These are phyloP conservation scores for Climacium dendroides DNA, from an alignment of 225 moss, liverwort and hornwort genomes.

Conservation along the genomic window DNA sequence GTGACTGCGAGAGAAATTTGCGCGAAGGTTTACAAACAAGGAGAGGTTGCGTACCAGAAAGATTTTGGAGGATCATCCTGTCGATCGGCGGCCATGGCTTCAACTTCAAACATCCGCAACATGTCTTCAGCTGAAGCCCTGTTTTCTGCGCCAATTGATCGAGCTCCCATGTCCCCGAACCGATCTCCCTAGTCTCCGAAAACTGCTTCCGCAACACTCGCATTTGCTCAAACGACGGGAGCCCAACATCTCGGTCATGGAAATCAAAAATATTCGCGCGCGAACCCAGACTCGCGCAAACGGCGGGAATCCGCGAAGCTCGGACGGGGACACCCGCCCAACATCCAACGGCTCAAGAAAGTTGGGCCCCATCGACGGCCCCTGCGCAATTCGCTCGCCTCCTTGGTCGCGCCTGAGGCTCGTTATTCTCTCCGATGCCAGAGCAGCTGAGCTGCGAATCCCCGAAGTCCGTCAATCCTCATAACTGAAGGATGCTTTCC, in stretches of 20 bases:
- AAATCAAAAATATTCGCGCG: neutral
- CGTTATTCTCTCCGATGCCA: neutral
- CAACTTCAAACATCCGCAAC: neutral
- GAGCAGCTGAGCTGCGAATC: neutral
- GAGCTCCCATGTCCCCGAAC: too few relatives aligned
- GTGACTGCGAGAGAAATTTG: neutral
- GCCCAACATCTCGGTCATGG: neutral
- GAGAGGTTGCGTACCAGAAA: neutral
- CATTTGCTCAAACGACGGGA: neutral
- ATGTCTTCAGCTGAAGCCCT: neutral
- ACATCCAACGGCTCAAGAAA: neutral
- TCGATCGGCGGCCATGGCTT: neutral
- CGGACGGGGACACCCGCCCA: neutral
- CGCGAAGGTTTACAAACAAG: neutral
- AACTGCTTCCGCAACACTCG: neutral
- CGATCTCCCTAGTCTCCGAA: neutral
- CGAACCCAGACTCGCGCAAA: too few relatives aligned
- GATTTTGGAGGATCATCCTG: too few relatives aligned
- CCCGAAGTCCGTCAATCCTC: neutral
- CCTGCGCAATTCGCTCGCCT: neutral
- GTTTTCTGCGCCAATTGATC: neutral
- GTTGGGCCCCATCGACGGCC: neutral
- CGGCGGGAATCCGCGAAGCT: neutral
- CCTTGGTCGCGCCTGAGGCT: neutral
- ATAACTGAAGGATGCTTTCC: neutral